Evolutionary conservation across 2,329 filamentous ascomycete species (phyloP).

Genomic region (Chaetomium sp.): DNA sequence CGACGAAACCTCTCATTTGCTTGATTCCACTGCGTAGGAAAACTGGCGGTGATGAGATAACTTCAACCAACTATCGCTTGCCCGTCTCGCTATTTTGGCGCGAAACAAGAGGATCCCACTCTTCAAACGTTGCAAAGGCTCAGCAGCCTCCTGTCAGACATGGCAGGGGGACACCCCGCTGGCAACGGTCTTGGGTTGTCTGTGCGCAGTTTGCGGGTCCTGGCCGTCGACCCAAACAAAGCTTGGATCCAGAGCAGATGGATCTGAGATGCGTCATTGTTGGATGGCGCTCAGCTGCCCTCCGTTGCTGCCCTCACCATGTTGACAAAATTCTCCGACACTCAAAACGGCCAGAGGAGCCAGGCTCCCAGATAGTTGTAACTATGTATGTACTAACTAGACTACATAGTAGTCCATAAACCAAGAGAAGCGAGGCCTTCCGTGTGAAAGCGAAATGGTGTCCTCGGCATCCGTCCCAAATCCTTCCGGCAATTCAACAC

Average conservation of each 20-base stretch:
- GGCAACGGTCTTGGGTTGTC: slow-evolving; percentile 4
- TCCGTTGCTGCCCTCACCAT: neutral
- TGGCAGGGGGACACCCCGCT: neutral
- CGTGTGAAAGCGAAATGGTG: neutral
- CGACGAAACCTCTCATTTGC: neutral
- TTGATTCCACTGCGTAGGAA: neutral
- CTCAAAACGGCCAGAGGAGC: neutral
- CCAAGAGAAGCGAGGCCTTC: neutral
- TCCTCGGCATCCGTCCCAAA: neutral
- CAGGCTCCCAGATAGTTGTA: neutral
- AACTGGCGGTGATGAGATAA: neutral
- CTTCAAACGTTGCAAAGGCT: neutral
- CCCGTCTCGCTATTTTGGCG: neutral
- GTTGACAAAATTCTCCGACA: neutral
- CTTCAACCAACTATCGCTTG: neutral
- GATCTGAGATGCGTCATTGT: neutral
- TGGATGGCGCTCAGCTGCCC: neutral
- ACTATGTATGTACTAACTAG: no score
- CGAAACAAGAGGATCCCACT: neutral
- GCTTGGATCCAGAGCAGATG: neutral
- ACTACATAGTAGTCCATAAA: no score
- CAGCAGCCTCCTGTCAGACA: slow-evolving; percentile 1
- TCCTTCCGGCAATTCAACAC: neutral
- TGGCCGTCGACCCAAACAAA: neutral
- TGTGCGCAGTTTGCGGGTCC: slow-evolving; percentile 2